A percentile compares a stretch with the other conserved stretches of the same genome.
phyloP scores from a whole-genome alignment of 2,329 filamentous ascomycete species.

The Fusarium sublunatum region DNA sequence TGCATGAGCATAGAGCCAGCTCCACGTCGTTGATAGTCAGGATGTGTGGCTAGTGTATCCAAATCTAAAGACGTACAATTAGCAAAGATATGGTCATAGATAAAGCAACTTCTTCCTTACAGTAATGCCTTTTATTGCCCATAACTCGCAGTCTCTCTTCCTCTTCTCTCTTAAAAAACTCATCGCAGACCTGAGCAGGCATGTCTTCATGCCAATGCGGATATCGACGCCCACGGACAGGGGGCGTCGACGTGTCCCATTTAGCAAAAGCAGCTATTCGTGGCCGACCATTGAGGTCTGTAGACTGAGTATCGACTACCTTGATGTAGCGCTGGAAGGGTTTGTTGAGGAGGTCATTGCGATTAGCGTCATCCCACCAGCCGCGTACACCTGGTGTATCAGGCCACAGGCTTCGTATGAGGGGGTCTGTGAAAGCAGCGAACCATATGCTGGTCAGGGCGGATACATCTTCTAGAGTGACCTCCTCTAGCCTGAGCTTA shows the following conservation, averaged over 20 bases:
- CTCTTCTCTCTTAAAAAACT: constrained; percentile 31
- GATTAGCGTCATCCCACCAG: constrained; percentile 37
- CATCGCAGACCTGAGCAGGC: constrained; percentile 25
- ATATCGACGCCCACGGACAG: constrained; percentile 31
- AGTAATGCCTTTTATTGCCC: constrained; percentile 32
- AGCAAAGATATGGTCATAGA: background rate
- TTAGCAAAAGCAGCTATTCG: constrained; percentile 38
- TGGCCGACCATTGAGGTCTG: constrained; percentile 8
- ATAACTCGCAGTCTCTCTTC: constrained; percentile 29
- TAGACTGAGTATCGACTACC: constrained; percentile 23
- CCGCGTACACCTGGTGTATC: constrained; percentile 30
- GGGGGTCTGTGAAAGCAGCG: constrained; percentile 28
- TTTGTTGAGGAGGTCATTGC: constrained; percentile 26
- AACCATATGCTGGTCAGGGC: constrained; percentile 33
- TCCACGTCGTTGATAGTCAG: constrained; percentile 44
- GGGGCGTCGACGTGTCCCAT: constrained; percentile 30
- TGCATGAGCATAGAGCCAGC: constrained; percentile 41
- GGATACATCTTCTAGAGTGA: constrained; percentile 16
- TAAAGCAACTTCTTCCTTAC: background rate
- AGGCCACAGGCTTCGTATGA: constrained; percentile 29
- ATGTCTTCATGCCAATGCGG: constrained; percentile 33
- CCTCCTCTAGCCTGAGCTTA: constrained; percentile 11
- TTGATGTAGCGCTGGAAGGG: constrained; percentile 37
- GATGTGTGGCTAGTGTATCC: constrained; percentile 44
- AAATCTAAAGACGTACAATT: constrained; percentile 29